Percentiles rank a stretch among this genome's conserved stretches.
Evolutionary conservation across 257 asterid genomes (phyloP).

Genomic region (Forsythia suspensa): DNA sequence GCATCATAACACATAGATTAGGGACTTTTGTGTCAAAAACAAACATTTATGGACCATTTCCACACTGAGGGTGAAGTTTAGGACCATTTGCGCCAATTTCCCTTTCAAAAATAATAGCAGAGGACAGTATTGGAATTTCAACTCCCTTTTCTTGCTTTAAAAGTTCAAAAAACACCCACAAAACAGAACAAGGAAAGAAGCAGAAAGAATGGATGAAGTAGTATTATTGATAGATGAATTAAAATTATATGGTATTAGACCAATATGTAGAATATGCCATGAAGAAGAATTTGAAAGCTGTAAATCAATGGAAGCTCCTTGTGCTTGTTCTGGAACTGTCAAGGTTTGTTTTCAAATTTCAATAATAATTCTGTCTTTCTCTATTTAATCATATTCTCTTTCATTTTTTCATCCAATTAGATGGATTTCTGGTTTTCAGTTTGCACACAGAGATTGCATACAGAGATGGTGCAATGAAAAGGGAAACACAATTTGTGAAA

Average conservation of each 20-base stretch:
- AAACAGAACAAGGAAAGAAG: neutral
- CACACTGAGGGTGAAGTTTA: no score
- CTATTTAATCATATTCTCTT: neutral
- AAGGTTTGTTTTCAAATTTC: conserved; percentile 41
- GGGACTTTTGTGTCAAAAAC: no score
- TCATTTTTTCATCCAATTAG: no score
- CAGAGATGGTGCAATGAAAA: conserved; percentile 97
- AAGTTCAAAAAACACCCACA: neutral
- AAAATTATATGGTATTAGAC: conserved; percentile 18
- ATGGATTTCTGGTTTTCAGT: conserved; percentile 32
- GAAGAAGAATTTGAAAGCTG: conserved; percentile 74
- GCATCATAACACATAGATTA: no score
- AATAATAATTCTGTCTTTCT: neutral
- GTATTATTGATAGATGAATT: conserved; percentile 52
- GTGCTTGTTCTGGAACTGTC: conserved; percentile 90
- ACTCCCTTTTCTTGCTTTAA: neutral
- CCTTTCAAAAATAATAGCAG: neutral
- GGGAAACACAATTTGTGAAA: conserved; percentile 81
- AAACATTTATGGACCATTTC: no score
- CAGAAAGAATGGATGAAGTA: conserved; percentile 49
- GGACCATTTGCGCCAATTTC: no score
- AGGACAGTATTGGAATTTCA: neutral
- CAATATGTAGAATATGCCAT: conserved; percentile 83
- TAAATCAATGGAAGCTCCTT: conserved; percentile 63
- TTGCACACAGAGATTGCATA: conserved; percentile 91